These are phyloP conservation scores for Suillus subluteus DNA, from an alignment of 768 basidiomycete genomes.

Conservation along the genomic window DNA sequence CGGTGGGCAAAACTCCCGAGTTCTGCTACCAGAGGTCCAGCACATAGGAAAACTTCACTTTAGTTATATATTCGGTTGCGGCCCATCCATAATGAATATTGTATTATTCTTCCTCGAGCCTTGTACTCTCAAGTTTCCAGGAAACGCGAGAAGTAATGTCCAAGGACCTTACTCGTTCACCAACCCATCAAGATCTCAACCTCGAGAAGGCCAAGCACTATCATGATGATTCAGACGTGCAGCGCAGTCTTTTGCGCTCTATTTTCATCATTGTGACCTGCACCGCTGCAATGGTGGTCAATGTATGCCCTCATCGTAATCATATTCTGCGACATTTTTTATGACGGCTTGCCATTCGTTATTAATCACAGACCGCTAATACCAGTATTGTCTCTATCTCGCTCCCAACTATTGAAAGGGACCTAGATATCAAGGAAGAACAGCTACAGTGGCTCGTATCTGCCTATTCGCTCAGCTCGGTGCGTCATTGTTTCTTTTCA, in stretches of 20 bases:
- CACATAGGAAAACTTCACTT: too few relatives aligned
- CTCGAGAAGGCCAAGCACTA: slow-evolving; percentile 13
- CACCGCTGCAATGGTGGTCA: slow-evolving; percentile 43
- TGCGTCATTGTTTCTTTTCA: slow-evolving; percentile 31
- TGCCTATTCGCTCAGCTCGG: slow-evolving; percentile 69
- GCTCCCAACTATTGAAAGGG: slow-evolving; percentile 53
- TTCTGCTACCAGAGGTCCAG: too few relatives aligned
- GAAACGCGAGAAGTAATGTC: neutral
- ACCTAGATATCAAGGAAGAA: slow-evolving; percentile 52
- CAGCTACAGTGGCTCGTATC: slow-evolving; percentile 70
- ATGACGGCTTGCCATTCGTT: neutral
- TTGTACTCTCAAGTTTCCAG: neutral
- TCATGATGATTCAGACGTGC: neutral
- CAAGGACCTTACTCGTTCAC: slow-evolving; percentile 19
- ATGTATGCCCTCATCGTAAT: slow-evolving; percentile 27
- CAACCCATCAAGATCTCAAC: neutral
- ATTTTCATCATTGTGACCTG: slow-evolving; percentile 39
- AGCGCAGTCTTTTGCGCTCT: slow-evolving; percentile 29
- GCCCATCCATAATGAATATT: neutral
- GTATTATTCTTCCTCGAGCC: neutral
- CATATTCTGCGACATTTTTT: neutral
- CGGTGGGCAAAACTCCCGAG: too few relatives aligned
- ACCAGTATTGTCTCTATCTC: slow-evolving; percentile 52
- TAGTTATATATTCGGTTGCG: neutral
- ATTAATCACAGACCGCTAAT: slow-evolving; percentile 30